A percentile compares a stretch with the other conserved stretches of the same genome.
Conservation (phyloP, 768 basidiomycete genomes). For the Mycena polygramma region DNA sequence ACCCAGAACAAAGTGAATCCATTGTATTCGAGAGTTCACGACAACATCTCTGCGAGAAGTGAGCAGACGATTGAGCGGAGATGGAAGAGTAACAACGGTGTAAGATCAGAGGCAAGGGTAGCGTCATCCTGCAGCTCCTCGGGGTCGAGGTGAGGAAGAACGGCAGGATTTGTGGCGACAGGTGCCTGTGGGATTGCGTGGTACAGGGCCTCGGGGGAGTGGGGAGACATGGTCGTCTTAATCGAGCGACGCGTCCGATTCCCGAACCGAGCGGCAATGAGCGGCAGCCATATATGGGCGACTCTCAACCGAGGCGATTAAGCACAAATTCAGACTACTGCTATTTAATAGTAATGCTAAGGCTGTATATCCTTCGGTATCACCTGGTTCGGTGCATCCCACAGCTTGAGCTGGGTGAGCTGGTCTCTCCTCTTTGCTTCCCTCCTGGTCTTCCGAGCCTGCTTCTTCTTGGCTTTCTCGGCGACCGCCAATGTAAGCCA, state of each 20-base stretch:
- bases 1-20: conserved; percentile 82
- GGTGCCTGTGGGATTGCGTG: conserved; percentile 59
- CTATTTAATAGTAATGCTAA: not conserved
- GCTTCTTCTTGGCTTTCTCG: conserved; percentile 67
- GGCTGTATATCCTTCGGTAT: conserved; percentile 53
- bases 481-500: conserved; percentile 64
- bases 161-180: conserved; percentile 45
- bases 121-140: conserved; percentile 42
- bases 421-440: conserved; percentile 67
- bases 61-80: conserved; percentile 5
- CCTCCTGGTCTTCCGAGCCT: conserved; percentile 65
- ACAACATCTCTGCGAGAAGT: conserved; percentile 14
- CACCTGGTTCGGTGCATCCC: conserved; percentile 70
- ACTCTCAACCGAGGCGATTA: not conserved
- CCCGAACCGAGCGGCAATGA: too few species aligned
- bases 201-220: conserved; percentile 55
- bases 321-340: not conserved
- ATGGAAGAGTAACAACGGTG: conserved; percentile 40
- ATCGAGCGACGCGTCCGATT: not conserved
- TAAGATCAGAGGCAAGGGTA: conserved; percentile 42
- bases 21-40: conserved; percentile 61
- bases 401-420: conserved; percentile 66
- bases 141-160: conserved; percentile 47
- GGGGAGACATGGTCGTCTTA: conserved; percentile 33
- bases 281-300: not conserved